Percentiles rank a stretch among this genome's conserved stretches.
phyloP scores from a whole-genome alignment of 192 early-diverging fungal genomes.

The Geosiphon pyriformis region DNA sequence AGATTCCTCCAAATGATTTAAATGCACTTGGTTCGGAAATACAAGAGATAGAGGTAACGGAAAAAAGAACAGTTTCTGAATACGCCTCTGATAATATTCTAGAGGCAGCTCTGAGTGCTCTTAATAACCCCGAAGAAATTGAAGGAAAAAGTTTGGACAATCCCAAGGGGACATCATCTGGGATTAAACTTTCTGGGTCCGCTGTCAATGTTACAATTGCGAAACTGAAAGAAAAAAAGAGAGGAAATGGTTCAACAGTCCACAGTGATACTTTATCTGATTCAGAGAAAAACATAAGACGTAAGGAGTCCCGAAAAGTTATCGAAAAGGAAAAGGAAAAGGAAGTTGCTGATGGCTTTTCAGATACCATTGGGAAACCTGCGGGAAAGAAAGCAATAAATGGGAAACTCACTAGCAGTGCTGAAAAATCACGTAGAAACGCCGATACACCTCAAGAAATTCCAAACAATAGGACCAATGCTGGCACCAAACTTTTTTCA shows the following conservation, averaged over 20 bases:
- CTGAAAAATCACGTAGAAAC: conserved; percentile 9
- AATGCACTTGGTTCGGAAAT: conserved; percentile 21
- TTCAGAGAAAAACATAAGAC: conserved; percentile 12
- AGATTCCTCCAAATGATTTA: background rate
- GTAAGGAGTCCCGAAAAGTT: conserved; percentile 4
- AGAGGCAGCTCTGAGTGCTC: background rate
- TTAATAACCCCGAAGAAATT: conserved; percentile 25
- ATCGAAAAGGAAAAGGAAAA: conserved; percentile 29
- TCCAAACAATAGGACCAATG: background rate
- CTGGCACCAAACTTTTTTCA: background rate
- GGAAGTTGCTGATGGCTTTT: background rate
- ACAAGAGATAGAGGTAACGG: conserved; percentile 12
- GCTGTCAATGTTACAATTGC: conserved; percentile 41
- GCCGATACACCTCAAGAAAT: background rate
- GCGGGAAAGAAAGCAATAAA: conserved; percentile 4
- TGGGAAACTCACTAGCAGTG: background rate
- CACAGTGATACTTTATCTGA: conserved; percentile 13
- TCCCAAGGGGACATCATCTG: background rate
- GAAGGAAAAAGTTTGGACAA: conserved; percentile 26
- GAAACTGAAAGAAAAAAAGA: conserved; percentile 41
- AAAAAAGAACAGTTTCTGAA: conserved; percentile 1
- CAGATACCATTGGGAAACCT: background rate
- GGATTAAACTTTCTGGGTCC: conserved; percentile 35
- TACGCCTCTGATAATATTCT: background rate
- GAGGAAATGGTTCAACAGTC: conserved; percentile 8